Base-by-base conservation (phyloP, 2,329 filamentous ascomycete species). In the Neoarthrinium moseri region DNA sequence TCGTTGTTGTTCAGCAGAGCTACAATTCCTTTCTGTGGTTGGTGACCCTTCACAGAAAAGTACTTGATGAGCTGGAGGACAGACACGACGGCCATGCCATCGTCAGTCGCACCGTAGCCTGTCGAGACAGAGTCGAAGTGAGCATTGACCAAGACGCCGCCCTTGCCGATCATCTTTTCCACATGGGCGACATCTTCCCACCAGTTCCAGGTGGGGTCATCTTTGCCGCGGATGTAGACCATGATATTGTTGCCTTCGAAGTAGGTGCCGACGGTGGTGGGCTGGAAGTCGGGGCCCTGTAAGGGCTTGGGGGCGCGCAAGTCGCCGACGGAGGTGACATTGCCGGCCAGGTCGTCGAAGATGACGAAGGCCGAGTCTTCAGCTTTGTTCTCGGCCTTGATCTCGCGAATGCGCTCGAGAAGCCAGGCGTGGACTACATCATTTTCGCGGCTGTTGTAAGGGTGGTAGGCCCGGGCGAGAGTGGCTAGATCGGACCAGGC, bases 171-270 rank as follows among this genome's bases (percentile, higher is more conserved):
- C 18, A 74, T 73, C 50, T 70, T 67, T 51, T 71, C 71, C 46
- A 69, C 66, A 33, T 64, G 66, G 29, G 59, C 56, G 29, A 55
- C 61, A 35, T 63, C 65, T 26, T 75, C 74, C 88, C 87, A 95
- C 87, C 89, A 95, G 34, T 81, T 75, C 7, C 84, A 83, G 23
- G 78, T 71, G 21, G 85, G 80, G 54, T 92, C 89, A 43, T 91
- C 81, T 29, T 77, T 81, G 24, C 94, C 94, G 36, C 89, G 85
- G 48, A 99, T 87, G 59, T 96, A 96, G 29, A 96, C 84, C 51
- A 96, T 85, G 54, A 96, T 84, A 59, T 97, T 99, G 51, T 83
- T 92, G 24, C 90, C 89, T 68, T 97, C 91, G 57, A 95, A 96
- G 63, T 97, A 96, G 22, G 89, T 80, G 21, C 69, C 80, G 23